Conservation (phyloP, 176 grass and related monocot genomes). For the Themeda triandra region DNA sequence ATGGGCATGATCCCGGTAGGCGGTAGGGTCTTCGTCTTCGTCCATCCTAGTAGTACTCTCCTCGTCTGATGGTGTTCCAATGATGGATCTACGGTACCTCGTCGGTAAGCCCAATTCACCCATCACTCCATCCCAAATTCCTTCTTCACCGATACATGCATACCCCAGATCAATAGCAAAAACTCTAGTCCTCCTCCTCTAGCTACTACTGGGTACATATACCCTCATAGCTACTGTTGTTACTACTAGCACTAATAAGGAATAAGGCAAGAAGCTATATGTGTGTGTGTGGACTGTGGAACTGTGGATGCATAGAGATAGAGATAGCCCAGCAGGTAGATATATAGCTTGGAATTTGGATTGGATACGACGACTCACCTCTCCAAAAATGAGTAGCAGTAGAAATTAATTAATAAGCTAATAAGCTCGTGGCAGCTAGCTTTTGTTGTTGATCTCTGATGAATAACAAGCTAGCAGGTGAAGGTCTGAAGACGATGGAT, state of each 20-base stretch:
- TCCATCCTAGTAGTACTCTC: background rate
- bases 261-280: background rate
- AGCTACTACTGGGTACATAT: background rate
- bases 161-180: background rate
- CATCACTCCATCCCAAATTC: background rate
- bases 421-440: background rate
- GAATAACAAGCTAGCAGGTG: background rate
- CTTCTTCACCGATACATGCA: background rate
- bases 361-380: background rate
- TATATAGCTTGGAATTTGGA: background rate
- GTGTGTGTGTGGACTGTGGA: background rate
- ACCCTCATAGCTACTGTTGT: background rate
- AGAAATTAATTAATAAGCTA: background rate
- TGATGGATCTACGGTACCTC: background rate
- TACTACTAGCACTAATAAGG: background rate
- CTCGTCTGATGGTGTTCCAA: background rate
- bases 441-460: background rate
- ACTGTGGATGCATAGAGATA: background rate
- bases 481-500: background rate
- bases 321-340: background rate
- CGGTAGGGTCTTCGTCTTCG: background rate
- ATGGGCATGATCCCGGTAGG: background rate
- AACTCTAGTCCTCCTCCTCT: background rate
- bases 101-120: background rate
- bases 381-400: conserved; percentile 10